Percentiles rank a stretch among this genome's conserved stretches.
phyloP scores from a whole-genome alignment of 768 basidiomycete genomes.

The Russula brevipes region DNA sequence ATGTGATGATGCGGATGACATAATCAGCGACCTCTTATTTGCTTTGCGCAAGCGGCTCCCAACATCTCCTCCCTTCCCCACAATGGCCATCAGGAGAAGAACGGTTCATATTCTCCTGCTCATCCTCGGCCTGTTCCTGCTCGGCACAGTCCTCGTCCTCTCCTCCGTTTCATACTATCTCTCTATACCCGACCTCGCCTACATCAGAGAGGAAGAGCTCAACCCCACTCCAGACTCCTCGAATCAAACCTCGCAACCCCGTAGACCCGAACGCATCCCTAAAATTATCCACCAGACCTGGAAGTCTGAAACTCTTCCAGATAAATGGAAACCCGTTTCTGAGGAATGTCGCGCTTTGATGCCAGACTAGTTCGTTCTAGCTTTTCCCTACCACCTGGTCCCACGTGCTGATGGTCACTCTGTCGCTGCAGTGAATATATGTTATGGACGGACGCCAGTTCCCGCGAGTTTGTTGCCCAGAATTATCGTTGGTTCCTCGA shows the following conservation, averaged over 20 bases:
- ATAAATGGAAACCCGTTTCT: slow-evolving; percentile 74
- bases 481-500: slow-evolving; percentile 91
- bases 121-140: slow-evolving; percentile 68
- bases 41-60: slow-evolving; percentile 13
- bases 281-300: slow-evolving; percentile 97
- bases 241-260: slow-evolving; percentile 61
- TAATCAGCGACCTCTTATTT: slow-evolving; percentile 10
- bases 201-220: slow-evolving; percentile 75
- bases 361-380: slow-evolving; percentile 82
- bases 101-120: slow-evolving; percentile 44
- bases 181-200: slow-evolving; percentile 70
- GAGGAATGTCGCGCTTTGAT: slow-evolving; percentile 85
- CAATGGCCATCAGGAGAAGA: slow-evolving; percentile 37
- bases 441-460: slow-evolving; percentile 92
- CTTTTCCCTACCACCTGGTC: slow-evolving; percentile 3
- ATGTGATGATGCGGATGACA: neutral
- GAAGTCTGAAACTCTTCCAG: slow-evolving; percentile 85
- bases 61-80: slow-evolving; percentile 25
- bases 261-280: slow-evolving; percentile 71
- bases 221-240: slow-evolving; percentile 49
- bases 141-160: slow-evolving; percentile 87
- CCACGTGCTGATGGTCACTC: slow-evolving; percentile 15
- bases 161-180: slow-evolving; percentile 89
- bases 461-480: slow-evolving; percentile 83
- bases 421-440: slow-evolving; percentile 72